Conservation (phyloP, 768 basidiomycete species). For the Rhodotorula taiwanensis region DNA sequence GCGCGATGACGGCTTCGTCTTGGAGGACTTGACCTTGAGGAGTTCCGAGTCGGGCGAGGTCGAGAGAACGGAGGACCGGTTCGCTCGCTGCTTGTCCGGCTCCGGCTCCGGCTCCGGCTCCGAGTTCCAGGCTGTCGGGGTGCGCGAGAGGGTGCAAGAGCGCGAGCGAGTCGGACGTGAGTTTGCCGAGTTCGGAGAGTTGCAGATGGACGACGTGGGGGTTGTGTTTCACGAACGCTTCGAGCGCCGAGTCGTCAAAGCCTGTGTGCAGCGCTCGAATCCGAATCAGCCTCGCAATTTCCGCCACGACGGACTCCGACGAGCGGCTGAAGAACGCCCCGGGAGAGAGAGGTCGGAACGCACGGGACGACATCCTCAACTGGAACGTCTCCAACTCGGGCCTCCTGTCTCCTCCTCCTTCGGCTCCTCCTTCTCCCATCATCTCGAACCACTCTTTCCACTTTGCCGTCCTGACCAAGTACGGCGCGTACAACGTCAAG, state of each 20-base stretch:
- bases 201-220: constrained; percentile 64
- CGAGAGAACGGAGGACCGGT: constrained; percentile 56
- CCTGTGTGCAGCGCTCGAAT: constrained; percentile 44
- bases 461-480: constrained; percentile 56
- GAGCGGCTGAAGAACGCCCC: no score
- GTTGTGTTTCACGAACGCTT: constrained; percentile 53
- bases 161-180: constrained; percentile 43
- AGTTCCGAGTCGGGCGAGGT: constrained; percentile 58
- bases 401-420: constrained; percentile 42
- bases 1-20: constrained; percentile 39
- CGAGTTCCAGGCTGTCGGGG: no score
- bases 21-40: constrained; percentile 58
- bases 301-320: no score
- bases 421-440: constrained; percentile 46
- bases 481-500: constrained; percentile 63
- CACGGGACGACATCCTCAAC: constrained; percentile 50
- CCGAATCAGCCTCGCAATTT: no score
- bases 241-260: constrained; percentile 65
- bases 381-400: constrained; percentile 61
- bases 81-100: not conserved
- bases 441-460: constrained; percentile 68
- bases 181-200: constrained; percentile 66
- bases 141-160: constrained; percentile 43
- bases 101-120: no score
- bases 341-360: not conserved